Evolutionary conservation across 257 asterid species (phyloP).

Genomic region (Linaria vulgaris): DNA sequence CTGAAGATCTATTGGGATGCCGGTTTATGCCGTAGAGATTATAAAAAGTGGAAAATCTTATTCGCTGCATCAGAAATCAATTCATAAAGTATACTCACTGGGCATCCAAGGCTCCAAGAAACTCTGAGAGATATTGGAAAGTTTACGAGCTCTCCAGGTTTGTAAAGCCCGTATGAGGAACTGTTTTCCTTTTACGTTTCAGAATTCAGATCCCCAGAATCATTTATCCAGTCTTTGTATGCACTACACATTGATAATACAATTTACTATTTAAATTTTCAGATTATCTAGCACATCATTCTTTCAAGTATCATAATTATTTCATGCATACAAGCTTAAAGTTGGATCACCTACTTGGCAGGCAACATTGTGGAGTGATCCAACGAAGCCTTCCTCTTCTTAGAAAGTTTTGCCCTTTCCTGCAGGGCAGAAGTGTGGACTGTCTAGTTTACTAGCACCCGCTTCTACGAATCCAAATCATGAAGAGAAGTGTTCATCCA

Average conservation of each 20-base stretch:
- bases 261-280: conserved; percentile 15
- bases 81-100: conserved; percentile 43
- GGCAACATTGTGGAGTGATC: conserved; percentile 48
- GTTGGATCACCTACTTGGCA: conserved; percentile 46
- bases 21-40: conserved; percentile 35
- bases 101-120: conserved; percentile 61
- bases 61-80: conserved; percentile 15
- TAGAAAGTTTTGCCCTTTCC: conserved; percentile 47
- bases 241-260: conserved; percentile 39
- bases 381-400: conserved; percentile 53
- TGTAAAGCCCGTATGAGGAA: conserved; percentile 44
- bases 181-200: conserved; percentile 44
- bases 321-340: background rate
- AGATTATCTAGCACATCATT: background rate
- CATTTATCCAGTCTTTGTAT: conserved; percentile 43
- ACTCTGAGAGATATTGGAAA: conserved; percentile 42
- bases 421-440: conserved; percentile 70
- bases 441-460: conserved; percentile 34
- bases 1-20: conserved; percentile 34
- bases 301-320: background rate
- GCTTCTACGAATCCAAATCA: conserved; percentile 19
- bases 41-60: conserved; percentile 16
- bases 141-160: conserved; percentile 53
- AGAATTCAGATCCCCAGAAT: conserved; percentile 52
- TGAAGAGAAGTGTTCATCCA: background rate